These are phyloP conservation scores for Avena insularis DNA, from an alignment of 176 grass and related monocot species.

Conservation along the genomic window DNA sequence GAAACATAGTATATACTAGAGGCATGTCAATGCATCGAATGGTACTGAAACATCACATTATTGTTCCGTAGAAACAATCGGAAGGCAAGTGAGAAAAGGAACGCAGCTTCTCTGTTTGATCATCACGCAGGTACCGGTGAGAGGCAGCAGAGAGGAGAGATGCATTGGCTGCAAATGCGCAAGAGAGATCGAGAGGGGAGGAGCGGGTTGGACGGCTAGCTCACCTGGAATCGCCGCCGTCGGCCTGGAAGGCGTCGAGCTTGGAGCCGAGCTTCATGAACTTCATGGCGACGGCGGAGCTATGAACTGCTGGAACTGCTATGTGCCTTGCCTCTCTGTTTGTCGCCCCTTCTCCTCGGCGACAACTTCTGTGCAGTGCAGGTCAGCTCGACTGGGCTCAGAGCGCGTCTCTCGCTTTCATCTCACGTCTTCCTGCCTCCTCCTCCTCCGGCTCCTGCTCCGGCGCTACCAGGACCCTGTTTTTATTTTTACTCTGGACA, in stretches of 20 bases:
- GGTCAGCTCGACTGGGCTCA: slow-evolving; percentile 29
- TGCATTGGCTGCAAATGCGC: background rate
- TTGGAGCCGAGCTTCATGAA: slow-evolving; percentile 94
- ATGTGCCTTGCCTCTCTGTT: too few relatives aligned
- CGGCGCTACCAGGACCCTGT: background rate
- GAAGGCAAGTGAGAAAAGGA: too few relatives aligned
- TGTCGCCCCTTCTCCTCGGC: background rate
- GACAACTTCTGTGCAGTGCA: slow-evolving; percentile 42
- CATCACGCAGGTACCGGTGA: too few relatives aligned
- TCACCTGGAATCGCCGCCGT: slow-evolving; percentile 66
- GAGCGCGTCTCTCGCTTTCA: slow-evolving; percentile 48
- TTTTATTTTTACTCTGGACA: slow-evolving; percentile 17
- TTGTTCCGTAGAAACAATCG: too few relatives aligned
- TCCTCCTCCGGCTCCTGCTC: slow-evolving; percentile 13
- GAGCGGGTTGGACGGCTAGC: background rate
- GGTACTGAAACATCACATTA: too few relatives aligned
- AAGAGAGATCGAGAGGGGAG: background rate
- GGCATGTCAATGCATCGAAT: background rate
- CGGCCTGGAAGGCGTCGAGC: slow-evolving; percentile 72
- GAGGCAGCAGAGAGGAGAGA: too few relatives aligned
- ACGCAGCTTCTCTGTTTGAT: too few relatives aligned
- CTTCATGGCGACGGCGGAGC: slow-evolving; percentile 52
- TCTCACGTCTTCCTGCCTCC: slow-evolving; percentile 49
- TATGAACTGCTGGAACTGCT: background rate
- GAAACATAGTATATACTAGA: too few relatives aligned